A percentile compares a stretch with the other conserved stretches of the same genome.
phyloP scores from a whole-genome alignment of 192 early-diverging fungal genomes.

The Kappamyces sp. region DNA sequence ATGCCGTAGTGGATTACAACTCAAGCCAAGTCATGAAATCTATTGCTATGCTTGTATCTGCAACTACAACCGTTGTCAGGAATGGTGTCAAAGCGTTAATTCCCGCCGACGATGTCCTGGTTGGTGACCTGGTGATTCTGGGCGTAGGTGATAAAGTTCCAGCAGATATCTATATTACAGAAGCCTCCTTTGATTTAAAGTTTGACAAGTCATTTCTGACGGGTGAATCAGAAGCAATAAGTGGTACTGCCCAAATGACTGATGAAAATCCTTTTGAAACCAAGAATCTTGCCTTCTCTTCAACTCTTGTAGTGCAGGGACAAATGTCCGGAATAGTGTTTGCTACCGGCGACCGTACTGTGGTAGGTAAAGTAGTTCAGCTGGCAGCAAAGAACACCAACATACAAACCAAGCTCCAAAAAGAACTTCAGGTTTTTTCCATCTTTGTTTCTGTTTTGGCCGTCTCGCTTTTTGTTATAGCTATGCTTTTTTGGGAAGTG shows the following conservation, averaged over 20 bases:
- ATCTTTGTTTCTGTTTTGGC: constrained; percentile 52
- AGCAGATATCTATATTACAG: constrained; percentile 66
- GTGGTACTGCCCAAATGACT: constrained; percentile 54
- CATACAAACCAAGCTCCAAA: constrained; percentile 48
- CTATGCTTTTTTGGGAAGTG: not conserved
- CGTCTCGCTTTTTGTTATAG: not conserved
- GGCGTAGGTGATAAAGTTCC: constrained; percentile 67
- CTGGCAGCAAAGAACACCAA: constrained; percentile 36
- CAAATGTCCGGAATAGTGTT: constrained; percentile 68
- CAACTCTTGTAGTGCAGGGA: constrained; percentile 66
- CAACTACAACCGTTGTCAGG: constrained; percentile 61
- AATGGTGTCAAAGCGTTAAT: constrained; percentile 48
- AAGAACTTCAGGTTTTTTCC: constrained; percentile 62
- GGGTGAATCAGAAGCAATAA: constrained; percentile 65
- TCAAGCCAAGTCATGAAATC: constrained; percentile 22
- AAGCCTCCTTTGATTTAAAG: constrained; percentile 59
- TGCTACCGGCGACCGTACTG: constrained; percentile 65
- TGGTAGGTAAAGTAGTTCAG: constrained; percentile 70
- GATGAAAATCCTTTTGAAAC: constrained; percentile 73
- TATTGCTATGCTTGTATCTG: constrained; percentile 37
- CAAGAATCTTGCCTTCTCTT: constrained; percentile 77
- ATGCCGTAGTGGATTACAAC: constrained; percentile 27
- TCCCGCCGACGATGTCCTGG: constrained; percentile 53
- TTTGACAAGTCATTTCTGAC: constrained; percentile 78
- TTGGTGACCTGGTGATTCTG: constrained; percentile 70